Conservation (phyloP, 345 rosid species). For the Acer negundo region DNA sequence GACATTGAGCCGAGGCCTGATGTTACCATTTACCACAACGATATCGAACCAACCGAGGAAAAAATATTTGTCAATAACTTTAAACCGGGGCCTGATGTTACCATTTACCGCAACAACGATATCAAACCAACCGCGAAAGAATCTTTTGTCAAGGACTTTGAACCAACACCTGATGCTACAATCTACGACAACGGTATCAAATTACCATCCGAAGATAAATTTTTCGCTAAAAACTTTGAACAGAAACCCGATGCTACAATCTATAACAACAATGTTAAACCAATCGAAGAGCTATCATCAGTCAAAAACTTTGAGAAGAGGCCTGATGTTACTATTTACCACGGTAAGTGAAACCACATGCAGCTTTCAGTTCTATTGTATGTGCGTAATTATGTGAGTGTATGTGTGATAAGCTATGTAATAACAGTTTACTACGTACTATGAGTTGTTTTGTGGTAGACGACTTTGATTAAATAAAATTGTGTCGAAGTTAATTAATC, state of each 20-base stretch:
- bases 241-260: not conserved
- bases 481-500: too few species aligned
- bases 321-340: not conserved
- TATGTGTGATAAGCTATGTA: too few species aligned
- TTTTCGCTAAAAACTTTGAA: not conserved
- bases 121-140: not conserved
- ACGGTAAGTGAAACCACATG: not conserved
- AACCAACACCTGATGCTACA: not conserved
- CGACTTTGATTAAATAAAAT: too few species aligned
- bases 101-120: not conserved
- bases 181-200: not conserved
- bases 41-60: not conserved
- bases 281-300: not conserved
- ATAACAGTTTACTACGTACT: too few species aligned
- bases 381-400: too few species aligned
- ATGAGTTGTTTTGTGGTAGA: too few species aligned
- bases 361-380: too few species aligned
- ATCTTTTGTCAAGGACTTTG: not conserved
- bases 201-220: not conserved
- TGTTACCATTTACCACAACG: not conserved
- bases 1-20: not conserved
- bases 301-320: not conserved
- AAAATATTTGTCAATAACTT: not conserved
- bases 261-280: not conserved
- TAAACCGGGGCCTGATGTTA: not conserved